Evolutionary conservation across 2,329 filamentous ascomycete species (phyloP).

Genomic region (Alternaria rosae): DNA sequence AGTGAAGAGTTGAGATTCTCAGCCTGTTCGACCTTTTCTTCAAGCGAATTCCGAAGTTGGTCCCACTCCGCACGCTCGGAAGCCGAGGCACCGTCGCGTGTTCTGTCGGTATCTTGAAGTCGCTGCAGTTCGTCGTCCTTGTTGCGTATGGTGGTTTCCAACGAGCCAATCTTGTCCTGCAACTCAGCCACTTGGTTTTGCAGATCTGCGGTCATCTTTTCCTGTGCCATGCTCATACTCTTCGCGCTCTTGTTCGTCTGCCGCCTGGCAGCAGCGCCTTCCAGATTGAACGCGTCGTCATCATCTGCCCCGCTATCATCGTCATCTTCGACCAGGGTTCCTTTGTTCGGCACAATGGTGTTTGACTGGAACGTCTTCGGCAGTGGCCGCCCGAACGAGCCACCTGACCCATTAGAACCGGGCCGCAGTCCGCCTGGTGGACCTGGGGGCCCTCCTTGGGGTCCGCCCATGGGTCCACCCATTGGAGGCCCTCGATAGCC

Average conservation of each 20-base stretch:
- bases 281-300: slow-evolving; percentile 68
- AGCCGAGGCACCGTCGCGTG: slow-evolving; percentile 59
- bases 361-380: slow-evolving; percentile 94
- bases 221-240: slow-evolving; percentile 44
- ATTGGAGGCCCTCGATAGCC: slow-evolving; percentile 35
- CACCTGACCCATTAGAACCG: slow-evolving; percentile 53
- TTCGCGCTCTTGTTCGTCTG: slow-evolving; percentile 56
- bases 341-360: slow-evolving; percentile 97
- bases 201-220: slow-evolving; percentile 72
- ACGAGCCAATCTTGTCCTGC: slow-evolving; percentile 72
- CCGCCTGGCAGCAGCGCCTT: slow-evolving; percentile 52
- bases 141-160: slow-evolving; percentile 73
- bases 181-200: slow-evolving; percentile 78
- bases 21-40: slow-evolving; percentile 76
- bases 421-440: slow-evolving; percentile 44
- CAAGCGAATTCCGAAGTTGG: slow-evolving; percentile 70
- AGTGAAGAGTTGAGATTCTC: slow-evolving; percentile 81
- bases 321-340: slow-evolving; percentile 94
- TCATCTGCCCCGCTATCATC: slow-evolving; percentile 62
- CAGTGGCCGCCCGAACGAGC: slow-evolving; percentile 76
- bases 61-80: slow-evolving; percentile 76
- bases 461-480: slow-evolving; percentile 12
- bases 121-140: slow-evolving; percentile 75
- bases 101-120: slow-evolving; percentile 66
- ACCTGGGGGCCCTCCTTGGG: slow-evolving; percentile 58